Base-by-base conservation (phyloP, 768 basidiomycete genomes). In the Phlebiopsis flavidoalba region DNA sequence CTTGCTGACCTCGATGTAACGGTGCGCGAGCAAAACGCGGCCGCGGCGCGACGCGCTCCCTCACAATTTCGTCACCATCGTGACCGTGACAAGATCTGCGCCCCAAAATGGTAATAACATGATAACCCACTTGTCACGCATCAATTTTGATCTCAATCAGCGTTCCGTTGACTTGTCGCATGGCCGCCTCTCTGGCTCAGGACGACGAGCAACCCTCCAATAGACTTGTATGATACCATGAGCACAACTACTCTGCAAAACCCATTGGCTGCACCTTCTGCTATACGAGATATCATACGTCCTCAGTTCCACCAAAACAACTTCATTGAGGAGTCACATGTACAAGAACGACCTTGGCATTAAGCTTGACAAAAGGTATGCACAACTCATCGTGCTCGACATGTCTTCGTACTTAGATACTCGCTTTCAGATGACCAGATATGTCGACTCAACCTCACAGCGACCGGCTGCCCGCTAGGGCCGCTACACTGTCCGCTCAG, bases 291-390 rank as follows among this genome's bases (percentile, higher is more conserved):
- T 73, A 76, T 93, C 62, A 80, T 98, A 52, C 75, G 86, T 64
- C 95, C 95, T 1, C 94, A 96, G 69, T 95, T 97, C 70, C 94
- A 97, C 73, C 95, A 98, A 73, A 91, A 94, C 64, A 91, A 91
- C 72, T 88, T 97, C 60, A 78, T 84, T 47, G 86, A 89, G 59
- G 95, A 98, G 71, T 69, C 77, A 3, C 91, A 83, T 70, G 81
- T 94, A 67, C n/a, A 97, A 98, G 73, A 79, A 79, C 31, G 89
- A 95, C 51, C 80, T 93, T 14, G 86, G 87, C 37, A 75, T 95
- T 66, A 95, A 94, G 73, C 85, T 98, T 36, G 95, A 97, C 76
- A 92, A 94, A n/a, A 82, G 95, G 95, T 89, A 60, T 59, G 75
- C 72, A 12, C 47, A 49, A 53, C 33, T 2, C 19, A 37, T n/a